Evolutionary conservation across 2,329 filamentous ascomycete genomes (phyloP).

Genomic region (Xylariaceae sp.): DNA sequence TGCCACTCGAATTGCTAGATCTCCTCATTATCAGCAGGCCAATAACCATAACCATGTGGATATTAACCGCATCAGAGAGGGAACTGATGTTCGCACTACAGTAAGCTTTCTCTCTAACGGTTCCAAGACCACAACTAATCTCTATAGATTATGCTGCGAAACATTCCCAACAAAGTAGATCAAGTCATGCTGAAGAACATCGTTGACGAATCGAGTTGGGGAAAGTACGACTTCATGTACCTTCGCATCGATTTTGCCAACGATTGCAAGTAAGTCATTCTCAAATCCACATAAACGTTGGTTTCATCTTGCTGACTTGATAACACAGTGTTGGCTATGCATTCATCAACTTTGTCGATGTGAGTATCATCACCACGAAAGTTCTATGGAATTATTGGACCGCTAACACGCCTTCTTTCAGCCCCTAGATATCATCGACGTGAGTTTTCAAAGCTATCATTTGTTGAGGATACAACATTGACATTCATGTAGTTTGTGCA

Average conservation of each 20-base stretch:
- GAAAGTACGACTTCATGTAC: slow-evolving; percentile 92
- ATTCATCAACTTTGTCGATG: slow-evolving; percentile 89
- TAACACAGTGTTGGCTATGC: slow-evolving; percentile 78
- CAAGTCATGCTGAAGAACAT: slow-evolving; percentile 71
- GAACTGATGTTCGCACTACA: slow-evolving; percentile 69
- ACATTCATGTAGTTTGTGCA: slow-evolving; percentile 58
- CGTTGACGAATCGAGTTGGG: slow-evolving; percentile 71
- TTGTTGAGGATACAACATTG: neutral
- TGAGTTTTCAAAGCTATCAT: slow-evolving; percentile 35
- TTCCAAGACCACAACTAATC: neutral
- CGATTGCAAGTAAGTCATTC: slow-evolving; percentile 66
- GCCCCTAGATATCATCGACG: slow-evolving; percentile 68
- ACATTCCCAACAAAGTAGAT: slow-evolving; percentile 87
- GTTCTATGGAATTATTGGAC: slow-evolving; percentile 30
- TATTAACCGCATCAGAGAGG: slow-evolving; percentile 54
- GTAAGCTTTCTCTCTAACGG: slow-evolving; percentile 41
- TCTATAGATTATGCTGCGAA: slow-evolving; percentile 79
- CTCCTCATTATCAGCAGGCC: slow-evolving; percentile 43
- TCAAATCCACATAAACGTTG: neutral
- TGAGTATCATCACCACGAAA: slow-evolving; percentile 38
- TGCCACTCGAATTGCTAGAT: slow-evolving; percentile 41
- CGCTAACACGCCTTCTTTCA: slow-evolving; percentile 45
- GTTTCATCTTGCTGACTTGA: slow-evolving; percentile 26
- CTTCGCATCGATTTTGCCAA: slow-evolving; percentile 83
- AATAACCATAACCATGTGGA: slow-evolving; percentile 60